phyloP scores from a whole-genome alignment of 306 rosid species.

The Boehmeria nivea region DNA sequence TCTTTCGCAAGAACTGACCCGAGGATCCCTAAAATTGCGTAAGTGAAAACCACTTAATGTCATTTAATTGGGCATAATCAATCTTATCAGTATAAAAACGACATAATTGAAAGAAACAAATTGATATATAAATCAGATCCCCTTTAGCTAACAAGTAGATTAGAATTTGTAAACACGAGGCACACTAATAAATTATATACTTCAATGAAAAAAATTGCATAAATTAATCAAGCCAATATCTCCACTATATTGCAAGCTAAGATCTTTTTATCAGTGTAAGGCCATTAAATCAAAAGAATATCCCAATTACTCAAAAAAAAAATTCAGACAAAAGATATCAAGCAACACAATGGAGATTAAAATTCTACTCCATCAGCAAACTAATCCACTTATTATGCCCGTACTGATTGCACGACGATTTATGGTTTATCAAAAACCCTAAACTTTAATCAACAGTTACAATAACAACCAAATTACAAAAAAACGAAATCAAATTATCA shows the following conservation, averaged over 20 bases:
- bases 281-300: no score
- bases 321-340: no score
- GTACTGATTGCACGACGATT: neutral
- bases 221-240: no score
- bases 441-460: neutral
- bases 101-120: neutral
- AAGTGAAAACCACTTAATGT: neutral
- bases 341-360: neutral
- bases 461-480: neutral
- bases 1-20: conserved; percentile 88
- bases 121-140: no score
- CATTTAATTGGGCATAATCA: neutral
- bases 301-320: no score
- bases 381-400: neutral
- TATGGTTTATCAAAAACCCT: conserved; percentile 28
- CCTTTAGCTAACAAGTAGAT: neutral
- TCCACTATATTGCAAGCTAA: no score
- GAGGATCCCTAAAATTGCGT: conserved; percentile 54
- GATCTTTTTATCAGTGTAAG: no score
- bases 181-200: neutral
- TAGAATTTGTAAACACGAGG: neutral
- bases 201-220: neutral
- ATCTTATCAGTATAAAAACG: neutral
- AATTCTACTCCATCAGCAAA: neutral
- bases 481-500: neutral